These are phyloP conservation scores for Conidiobolus incongruus DNA, from an alignment of 371 early-diverging fungal genomes.

Conservation along the genomic window DNA sequence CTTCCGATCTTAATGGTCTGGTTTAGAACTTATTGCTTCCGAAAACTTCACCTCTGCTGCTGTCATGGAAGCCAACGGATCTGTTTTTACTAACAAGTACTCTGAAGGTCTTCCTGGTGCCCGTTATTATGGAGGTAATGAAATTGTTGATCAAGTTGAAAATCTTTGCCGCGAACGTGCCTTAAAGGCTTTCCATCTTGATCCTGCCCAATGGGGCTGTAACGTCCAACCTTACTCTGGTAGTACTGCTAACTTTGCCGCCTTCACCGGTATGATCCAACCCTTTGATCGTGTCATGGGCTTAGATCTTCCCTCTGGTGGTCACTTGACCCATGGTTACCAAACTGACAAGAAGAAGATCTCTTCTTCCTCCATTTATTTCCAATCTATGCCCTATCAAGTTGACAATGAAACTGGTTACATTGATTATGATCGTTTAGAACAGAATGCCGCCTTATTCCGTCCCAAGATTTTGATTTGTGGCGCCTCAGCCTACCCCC, in stretches of 20 bases:
- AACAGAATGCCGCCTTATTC: conserved; percentile 77
- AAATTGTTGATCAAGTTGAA: conserved; percentile 94
- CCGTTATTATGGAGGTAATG: conserved; percentile 91
- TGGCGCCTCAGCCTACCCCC: conserved; percentile 94
- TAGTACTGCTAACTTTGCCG: conserved; percentile 95
- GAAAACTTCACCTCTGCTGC: conserved; percentile 98
- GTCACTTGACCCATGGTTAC: conserved; percentile 99
- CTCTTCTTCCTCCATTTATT: conserved; percentile 91
- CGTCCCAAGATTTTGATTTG: conserved; percentile 94
- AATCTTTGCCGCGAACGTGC: conserved; percentile 89
- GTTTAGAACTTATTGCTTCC: conserved; percentile 94
- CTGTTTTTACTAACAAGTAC: conserved; percentile 98
- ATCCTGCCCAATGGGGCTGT: conserved; percentile 94
- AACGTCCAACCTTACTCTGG: conserved; percentile 98
- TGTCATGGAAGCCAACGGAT: conserved; percentile 94
- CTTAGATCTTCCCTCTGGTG: conserved; percentile 95
- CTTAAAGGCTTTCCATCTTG: conserved; percentile 76
- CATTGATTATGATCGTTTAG: conserved; percentile 89
- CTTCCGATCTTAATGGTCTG: too few species aligned
- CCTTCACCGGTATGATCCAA: conserved; percentile 83
- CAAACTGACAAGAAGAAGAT: conserved; percentile 99
- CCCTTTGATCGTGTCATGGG: conserved; percentile 98
- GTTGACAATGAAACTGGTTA: conserved; percentile 66
- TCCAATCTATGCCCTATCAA: conserved; percentile 96
- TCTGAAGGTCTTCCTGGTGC: conserved; percentile 97